These are phyloP conservation scores for Pseudogymnoascus sp. DNA, from an alignment of 2,329 filamentous ascomycete genomes.

Conservation along the genomic window DNA sequence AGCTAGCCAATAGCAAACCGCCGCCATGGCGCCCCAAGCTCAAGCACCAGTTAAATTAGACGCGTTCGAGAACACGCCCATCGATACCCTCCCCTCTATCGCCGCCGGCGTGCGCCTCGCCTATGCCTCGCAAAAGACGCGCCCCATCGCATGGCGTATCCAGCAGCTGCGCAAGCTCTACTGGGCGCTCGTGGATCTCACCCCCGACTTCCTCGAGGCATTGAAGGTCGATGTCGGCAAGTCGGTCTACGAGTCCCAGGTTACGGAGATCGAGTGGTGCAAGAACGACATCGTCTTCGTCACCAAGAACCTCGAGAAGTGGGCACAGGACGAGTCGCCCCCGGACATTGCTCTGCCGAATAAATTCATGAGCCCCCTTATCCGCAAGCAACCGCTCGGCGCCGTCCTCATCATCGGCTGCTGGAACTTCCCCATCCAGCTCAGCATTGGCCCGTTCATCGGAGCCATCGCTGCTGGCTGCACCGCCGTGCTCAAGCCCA, in stretches of 20 bases:
- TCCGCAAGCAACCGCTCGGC: slow-evolving; percentile 83
- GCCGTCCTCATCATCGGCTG: slow-evolving; percentile 78
- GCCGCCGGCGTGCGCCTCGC: slow-evolving; percentile 56
- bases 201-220: slow-evolving; percentile 65
- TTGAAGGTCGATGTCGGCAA: slow-evolving; percentile 74
- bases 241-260: slow-evolving; percentile 62
- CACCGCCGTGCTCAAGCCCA: slow-evolving; percentile 84
- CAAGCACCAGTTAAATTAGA: neutral
- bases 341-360: slow-evolving; percentile 62
- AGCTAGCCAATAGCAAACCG: neutral
- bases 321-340: slow-evolving; percentile 74
- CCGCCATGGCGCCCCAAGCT: neutral
- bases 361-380: slow-evolving; percentile 62
- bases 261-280: slow-evolving; percentile 71
- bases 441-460: slow-evolving; percentile 70
- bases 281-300: slow-evolving; percentile 76
- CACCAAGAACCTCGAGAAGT: slow-evolving; percentile 70
- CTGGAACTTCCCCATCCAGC: slow-evolving; percentile 88
- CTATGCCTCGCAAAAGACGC: slow-evolving; percentile 76
- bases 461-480: slow-evolving; percentile 91
- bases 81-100: slow-evolving; percentile 58
- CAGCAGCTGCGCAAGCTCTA: slow-evolving; percentile 89
- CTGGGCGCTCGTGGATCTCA: slow-evolving; percentile 81
- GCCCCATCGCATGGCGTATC: slow-evolving; percentile 72
- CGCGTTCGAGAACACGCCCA: slow-evolving; percentile 52